A percentile compares a stretch with the other conserved stretches of the same genome.
Conservation (phyloP, 2,329 filamentous ascomycete species). For the Hawksworthiomyces lignivorus region DNA sequence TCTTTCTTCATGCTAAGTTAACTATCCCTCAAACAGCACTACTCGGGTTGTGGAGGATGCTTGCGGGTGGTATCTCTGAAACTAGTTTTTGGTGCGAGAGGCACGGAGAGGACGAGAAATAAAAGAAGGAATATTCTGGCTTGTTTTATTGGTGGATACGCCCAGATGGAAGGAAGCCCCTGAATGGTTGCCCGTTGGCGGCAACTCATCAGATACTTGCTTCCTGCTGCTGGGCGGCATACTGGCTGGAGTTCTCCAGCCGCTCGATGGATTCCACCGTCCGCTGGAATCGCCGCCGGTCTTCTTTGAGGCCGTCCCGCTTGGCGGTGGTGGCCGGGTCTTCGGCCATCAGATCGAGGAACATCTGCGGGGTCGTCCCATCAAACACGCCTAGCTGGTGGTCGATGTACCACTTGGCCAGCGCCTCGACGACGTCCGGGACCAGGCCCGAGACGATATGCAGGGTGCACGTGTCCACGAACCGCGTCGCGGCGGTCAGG, state of each 20-base stretch:
- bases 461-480: constrained; percentile 49
- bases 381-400: constrained; percentile 33
- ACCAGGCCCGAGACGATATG: constrained; percentile 42
- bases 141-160: too few relatives aligned
- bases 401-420: constrained; percentile 36
- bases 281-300: constrained; percentile 24
- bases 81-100: too few relatives aligned
- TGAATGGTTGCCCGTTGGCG: too few relatives aligned
- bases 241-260: constrained; percentile 19
- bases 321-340: constrained; percentile 23
- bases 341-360: constrained; percentile 29
- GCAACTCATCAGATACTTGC: too few relatives aligned
- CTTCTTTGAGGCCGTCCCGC: constrained; percentile 24
- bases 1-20: too few relatives aligned
- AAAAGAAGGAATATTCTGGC: too few relatives aligned
- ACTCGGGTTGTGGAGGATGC: too few relatives aligned
- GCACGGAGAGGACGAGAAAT: too few relatives aligned
- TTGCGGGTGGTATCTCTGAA: too few relatives aligned
- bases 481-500: constrained; percentile 54
- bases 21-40: too few relatives aligned
- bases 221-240: too few relatives aligned
- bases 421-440: constrained; percentile 30
- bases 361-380: constrained; percentile 17
- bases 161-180: too few relatives aligned
- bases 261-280: constrained; percentile 28